phyloP scores from a whole-genome alignment of 257 asterid species.

The Lavandula angustifolia region DNA sequence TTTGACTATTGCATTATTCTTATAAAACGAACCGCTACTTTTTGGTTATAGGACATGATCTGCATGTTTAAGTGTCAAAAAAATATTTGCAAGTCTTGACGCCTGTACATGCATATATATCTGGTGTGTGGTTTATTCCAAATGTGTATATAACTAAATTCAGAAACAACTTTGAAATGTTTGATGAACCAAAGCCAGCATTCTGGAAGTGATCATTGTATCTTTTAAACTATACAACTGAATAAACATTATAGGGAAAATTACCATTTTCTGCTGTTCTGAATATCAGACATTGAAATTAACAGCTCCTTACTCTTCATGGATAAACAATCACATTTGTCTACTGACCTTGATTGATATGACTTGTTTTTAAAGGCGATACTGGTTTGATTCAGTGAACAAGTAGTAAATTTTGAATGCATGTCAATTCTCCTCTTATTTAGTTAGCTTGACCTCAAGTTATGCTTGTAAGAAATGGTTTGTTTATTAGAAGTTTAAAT shows the following conservation, averaged over 20 bases:
- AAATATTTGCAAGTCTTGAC: constrained; percentile 3
- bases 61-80: neutral
- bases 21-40: neutral
- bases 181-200: constrained; percentile 1
- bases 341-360: neutral
- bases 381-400: neutral
- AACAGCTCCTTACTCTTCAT: neutral
- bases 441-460: neutral
- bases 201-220: neutral
- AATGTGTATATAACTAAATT: neutral
- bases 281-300: neutral
- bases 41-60: neutral
- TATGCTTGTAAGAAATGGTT: constrained; percentile 4
- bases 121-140: neutral
- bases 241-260: neutral
- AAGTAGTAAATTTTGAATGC: neutral
- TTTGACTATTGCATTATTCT: constrained; percentile 11
- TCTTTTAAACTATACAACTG: neutral
- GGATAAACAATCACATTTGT: neutral
- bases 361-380: neutral
- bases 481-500: neutral
- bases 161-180: neutral
- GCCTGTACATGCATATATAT: constrained; percentile 12
- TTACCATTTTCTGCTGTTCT: no score
- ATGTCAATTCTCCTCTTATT: neutral